These are phyloP conservation scores for Hortiboletus flavorubellus DNA, from an alignment of 768 basidiomycete species.

Conservation along the genomic window DNA sequence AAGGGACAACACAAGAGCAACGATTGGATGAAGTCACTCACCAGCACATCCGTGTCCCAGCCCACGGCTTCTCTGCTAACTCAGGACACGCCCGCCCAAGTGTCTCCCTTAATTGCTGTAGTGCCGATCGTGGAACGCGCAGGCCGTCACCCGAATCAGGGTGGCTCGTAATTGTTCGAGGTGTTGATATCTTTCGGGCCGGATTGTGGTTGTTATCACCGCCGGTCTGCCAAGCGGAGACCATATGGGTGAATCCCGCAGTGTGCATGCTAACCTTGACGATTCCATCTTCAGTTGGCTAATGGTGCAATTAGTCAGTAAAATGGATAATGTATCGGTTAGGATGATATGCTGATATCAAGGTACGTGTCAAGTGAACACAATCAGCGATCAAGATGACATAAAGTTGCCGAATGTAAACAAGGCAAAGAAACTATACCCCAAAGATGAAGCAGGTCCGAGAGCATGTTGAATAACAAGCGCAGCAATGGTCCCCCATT, in stretches of 20 bases:
- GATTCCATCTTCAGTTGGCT: conserved; percentile 68
- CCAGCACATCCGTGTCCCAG: conserved; percentile 85
- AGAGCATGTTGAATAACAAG: background rate
- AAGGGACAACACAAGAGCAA: background rate
- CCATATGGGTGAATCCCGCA: conserved; percentile 60
- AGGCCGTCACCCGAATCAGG: conserved; percentile 48
- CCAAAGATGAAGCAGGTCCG: background rate
- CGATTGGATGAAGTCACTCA: conserved; percentile 32
- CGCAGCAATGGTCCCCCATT: background rate
- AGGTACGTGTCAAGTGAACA: background rate
- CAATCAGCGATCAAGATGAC: background rate
- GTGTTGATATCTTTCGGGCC: conserved; percentile 56
- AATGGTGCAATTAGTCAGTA: conserved; percentile 1
- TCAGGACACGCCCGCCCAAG: conserved; percentile 69
- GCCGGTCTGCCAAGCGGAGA: conserved; percentile 1
- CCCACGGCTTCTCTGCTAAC: conserved; percentile 69
- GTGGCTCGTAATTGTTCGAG: conserved; percentile 69
- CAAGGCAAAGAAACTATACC: background rate
- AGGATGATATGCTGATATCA: background rate
- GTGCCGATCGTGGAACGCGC: conserved; percentile 59
- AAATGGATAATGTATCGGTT: background rate
- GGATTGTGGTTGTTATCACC: background rate
- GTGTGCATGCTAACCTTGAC: conserved; percentile 79
- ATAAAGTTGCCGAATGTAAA: background rate
- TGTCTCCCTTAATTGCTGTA: conserved; percentile 48